These are phyloP conservation scores for Rheum nobile DNA, from an alignment of 148 eudicot genomes.

Conservation along the genomic window DNA sequence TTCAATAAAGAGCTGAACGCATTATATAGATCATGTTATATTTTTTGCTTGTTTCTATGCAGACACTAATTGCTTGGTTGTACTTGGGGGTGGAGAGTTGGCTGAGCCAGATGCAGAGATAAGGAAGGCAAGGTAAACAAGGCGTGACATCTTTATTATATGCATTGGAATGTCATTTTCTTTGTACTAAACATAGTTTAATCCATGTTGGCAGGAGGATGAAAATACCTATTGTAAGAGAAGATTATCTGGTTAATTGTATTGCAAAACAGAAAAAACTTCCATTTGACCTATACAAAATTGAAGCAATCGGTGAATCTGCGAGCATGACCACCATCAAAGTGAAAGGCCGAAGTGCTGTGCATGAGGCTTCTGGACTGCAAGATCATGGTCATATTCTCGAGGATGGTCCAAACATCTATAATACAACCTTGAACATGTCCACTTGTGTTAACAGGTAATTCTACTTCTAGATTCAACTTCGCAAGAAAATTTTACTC, in stretches of 20 bases:
- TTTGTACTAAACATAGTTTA: not conserved
- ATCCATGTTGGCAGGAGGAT: slow-evolving; percentile 48
- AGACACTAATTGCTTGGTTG: slow-evolving; percentile 85
- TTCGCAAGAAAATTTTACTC: not conserved
- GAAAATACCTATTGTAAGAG: slow-evolving; percentile 86
- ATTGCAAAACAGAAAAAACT: slow-evolving; percentile 65
- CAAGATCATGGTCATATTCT: slow-evolving; percentile 91
- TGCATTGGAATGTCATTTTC: slow-evolving; percentile 5
- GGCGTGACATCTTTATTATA: not conserved
- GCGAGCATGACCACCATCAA: slow-evolving; percentile 62
- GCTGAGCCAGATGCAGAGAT: slow-evolving; percentile 54
- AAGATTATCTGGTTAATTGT: slow-evolving; percentile 71
- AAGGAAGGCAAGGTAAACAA: slow-evolving; percentile 72
- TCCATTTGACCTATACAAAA: slow-evolving; percentile 64
- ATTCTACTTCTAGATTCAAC: not conserved
- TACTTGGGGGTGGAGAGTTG: slow-evolving; percentile 28
- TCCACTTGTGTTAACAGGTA: slow-evolving; percentile 92
- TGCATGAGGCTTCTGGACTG: slow-evolving; percentile 68
- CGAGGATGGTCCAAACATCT: slow-evolving; percentile 83
- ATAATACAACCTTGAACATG: slow-evolving; percentile 84
- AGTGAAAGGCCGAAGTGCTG: slow-evolving; percentile 93
- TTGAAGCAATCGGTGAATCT: slow-evolving; percentile 58
- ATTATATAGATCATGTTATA: not conserved
- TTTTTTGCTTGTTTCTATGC: slow-evolving; percentile 10
- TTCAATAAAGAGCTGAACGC: not conserved